Evolutionary conservation across 805 yeast genomes (phyloP), one percentile per base, ranked within the genome.

Genomic region (Saccharomyces eubayanus): DNA sequence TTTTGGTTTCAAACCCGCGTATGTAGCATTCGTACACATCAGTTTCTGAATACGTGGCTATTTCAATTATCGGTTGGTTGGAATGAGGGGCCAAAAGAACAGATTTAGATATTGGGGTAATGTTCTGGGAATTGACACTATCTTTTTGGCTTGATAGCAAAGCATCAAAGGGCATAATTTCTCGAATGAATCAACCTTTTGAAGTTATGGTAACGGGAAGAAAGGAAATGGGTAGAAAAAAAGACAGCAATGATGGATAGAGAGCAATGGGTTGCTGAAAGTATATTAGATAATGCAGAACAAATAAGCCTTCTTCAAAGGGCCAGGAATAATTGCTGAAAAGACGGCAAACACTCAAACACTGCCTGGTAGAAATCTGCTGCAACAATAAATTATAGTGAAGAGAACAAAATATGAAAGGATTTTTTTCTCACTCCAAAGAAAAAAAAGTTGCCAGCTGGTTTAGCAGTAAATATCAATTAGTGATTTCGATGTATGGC

Each of bases 21-120:
- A 87, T 79, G 49, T 83, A 83, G 65, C 83, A 80, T 65, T 85
- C 90, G 64, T 68, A 77, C 6, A 79, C 83, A 51, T 78, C 82
- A 1, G 76, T 74, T 61, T 76, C 76, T 3, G 81, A 75, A 60
- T 78, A 78, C 5, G 78, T 76, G 1, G 81, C 77, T 29, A 74
- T 69, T 48, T 69, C 72, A 12, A 69, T 65, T 2, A 61, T 55
- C 10, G 72, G 70, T 16, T 36, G 43, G 24, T 36, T 36, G 3
- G 43, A 36, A 16, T 36, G 43, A 36, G 43, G 43, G 12, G 43
- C 43, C 43, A 36, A 36, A 16, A 36, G 43, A 8, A 36, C 43
- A 5, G 43, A 36, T 36, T 36, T 36, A 9, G 43, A 36, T 36
- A 36, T 36, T 36, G 43, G 43, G 3, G 43, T 36, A 2, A 36